These are phyloP conservation scores for Sporobolus alterniflorus DNA, from an alignment of 202 grass and related monocot species.

Conservation along the genomic window DNA sequence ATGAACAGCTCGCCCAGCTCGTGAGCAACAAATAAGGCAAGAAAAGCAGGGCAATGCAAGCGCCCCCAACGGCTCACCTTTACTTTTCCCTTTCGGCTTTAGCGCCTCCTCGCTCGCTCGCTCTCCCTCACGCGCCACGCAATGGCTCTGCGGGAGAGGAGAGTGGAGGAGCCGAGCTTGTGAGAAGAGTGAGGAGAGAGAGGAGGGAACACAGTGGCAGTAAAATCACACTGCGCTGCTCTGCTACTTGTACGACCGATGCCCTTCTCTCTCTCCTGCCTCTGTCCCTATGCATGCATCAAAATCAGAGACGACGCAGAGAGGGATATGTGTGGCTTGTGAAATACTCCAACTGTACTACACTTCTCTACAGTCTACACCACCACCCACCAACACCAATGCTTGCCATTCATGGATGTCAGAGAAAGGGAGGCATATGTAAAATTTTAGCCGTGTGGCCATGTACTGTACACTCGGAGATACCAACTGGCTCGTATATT, in stretches of 20 bases:
- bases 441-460: background rate
- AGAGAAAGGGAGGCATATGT: constrained; percentile 39
- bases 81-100: constrained; percentile 14
- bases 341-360: constrained; percentile 29
- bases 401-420: constrained; percentile 69
- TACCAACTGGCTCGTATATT: background rate
- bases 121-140: background rate
- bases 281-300: constrained; percentile 63
- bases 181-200: background rate
- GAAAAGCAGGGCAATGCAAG: constrained; percentile 29
- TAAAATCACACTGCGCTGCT: constrained; percentile 47
- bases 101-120: background rate
- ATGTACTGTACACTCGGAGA: constrained; percentile 19
- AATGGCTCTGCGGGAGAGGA: background rate
- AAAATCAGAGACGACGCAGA: constrained; percentile 78
- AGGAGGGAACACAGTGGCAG: constrained; percentile 33
- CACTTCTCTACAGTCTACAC: background rate
- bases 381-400: constrained; percentile 25
- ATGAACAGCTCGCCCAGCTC: background rate
- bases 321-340: constrained; percentile 15
- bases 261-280: constrained; percentile 14
- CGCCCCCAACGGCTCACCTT: constrained; percentile 34
- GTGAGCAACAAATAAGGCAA: constrained; percentile 36
- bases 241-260: constrained; percentile 32
- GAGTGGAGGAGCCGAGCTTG: background rate